A percentile compares a stretch with the other conserved stretches of the same genome.
Evolutionary conservation across 306 rosid genomes (phyloP).

Genomic region (Fragaria nilgerrensis): DNA sequence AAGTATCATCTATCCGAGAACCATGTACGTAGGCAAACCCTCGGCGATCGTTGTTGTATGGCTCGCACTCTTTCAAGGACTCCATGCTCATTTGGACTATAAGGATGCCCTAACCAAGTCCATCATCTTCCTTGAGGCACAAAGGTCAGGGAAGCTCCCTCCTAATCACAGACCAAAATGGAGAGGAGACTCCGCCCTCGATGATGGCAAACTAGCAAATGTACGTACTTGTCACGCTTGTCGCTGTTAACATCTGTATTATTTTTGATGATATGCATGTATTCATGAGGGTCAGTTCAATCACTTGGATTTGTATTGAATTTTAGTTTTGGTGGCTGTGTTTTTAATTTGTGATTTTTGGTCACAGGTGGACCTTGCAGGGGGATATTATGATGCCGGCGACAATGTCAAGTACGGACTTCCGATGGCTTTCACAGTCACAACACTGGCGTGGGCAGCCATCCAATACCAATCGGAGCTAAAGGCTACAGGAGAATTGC

Average conservation of each 20-base stretch:
- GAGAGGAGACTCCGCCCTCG: constrained; percentile 89
- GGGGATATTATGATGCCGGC: constrained; percentile 98
- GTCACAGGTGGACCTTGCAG: constrained; percentile 66
- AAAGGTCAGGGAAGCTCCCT: constrained; percentile 97
- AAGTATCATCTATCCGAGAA: constrained; percentile 28
- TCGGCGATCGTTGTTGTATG: constrained; percentile 49
- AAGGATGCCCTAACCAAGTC: constrained; percentile 87
- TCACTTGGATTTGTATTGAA: neutral
- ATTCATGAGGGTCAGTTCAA: neutral
- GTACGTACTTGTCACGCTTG: constrained; percentile 19
- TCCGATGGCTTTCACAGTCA: constrained; percentile 91
- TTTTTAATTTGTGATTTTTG: neutral
- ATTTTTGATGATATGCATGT: neutral
- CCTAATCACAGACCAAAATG: constrained; percentile 56
- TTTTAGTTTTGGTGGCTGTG: neutral
- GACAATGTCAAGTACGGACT: constrained; percentile 91
- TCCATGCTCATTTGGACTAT: constrained; percentile 44
- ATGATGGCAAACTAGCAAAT: constrained; percentile 63
- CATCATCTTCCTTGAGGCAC: constrained; percentile 81
- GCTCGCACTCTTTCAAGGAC: constrained; percentile 49
- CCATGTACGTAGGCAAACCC: constrained; percentile 13
- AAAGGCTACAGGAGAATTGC: constrained; percentile 51
- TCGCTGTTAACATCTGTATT: neutral
- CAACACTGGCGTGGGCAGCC: constrained; percentile 83
- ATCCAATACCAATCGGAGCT: constrained; percentile 48